Evolutionary conservation across 345 rosid genomes (phyloP).

Genomic region (Linum lewisii): DNA sequence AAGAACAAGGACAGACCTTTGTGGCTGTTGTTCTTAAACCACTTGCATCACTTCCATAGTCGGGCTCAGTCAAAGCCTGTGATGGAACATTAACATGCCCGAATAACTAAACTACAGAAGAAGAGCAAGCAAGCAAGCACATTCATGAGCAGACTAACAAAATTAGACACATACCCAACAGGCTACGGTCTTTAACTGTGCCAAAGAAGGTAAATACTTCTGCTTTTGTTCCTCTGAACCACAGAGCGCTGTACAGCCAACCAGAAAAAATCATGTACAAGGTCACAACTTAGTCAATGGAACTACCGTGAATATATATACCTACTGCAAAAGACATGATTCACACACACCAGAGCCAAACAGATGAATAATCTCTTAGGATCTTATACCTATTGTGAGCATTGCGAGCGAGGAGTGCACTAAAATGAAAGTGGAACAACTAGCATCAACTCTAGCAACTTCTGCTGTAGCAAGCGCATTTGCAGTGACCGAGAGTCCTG

Average conservation of each 20-base stretch:
- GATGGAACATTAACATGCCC: slow-evolving; percentile 13
- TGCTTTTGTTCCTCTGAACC: slow-evolving; percentile 90
- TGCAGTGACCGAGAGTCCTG: slow-evolving; percentile 68
- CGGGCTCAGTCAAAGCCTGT: slow-evolving; percentile 94
- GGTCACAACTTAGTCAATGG: not conserved
- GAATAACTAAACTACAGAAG: slow-evolving; percentile 9
- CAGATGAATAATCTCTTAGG: too few relatives aligned
- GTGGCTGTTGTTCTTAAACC: slow-evolving; percentile 66
- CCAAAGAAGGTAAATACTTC: slow-evolving; percentile 78
- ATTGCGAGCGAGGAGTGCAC: slow-evolving; percentile 85
- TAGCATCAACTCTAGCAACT: slow-evolving; percentile 95
- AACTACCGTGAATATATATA: not conserved
- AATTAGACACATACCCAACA: slow-evolving; percentile 69
- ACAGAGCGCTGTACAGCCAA: slow-evolving; percentile 56
- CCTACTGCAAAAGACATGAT: not conserved
- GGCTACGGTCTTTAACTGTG: slow-evolving; percentile 47
- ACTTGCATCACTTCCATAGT: slow-evolving; percentile 96
- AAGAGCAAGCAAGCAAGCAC: not conserved
- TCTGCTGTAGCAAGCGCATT: slow-evolving; percentile 65
- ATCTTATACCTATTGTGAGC: slow-evolving; percentile 90
- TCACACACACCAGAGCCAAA: too few relatives aligned
- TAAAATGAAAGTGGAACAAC: slow-evolving; percentile 76
- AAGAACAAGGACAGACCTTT: slow-evolving; percentile 39
- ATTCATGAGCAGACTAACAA: not conserved
- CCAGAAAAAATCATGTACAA: slow-evolving; percentile 14